phyloP scores from a whole-genome alignment of 176 grass and related monocot species.

The Oryza australiensis region DNA sequence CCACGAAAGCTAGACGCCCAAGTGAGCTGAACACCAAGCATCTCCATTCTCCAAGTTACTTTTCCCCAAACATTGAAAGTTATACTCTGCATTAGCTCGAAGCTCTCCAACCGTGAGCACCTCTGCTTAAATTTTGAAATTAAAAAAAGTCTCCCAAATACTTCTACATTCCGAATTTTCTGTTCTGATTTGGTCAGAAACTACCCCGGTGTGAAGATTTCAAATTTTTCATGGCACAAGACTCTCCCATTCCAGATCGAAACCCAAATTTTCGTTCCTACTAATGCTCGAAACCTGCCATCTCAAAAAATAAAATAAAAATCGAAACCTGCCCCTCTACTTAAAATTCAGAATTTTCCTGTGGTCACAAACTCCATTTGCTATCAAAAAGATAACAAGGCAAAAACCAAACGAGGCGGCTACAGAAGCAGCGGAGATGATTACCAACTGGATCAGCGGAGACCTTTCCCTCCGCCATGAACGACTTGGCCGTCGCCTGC shows the following conservation, averaged over 20 bases:
- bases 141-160: background rate
- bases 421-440: conserved; percentile 17
- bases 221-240: background rate
- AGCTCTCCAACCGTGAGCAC: background rate
- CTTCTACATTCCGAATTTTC: background rate
- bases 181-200: background rate
- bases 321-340: background rate
- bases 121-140: background rate
- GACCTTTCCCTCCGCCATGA: conserved; percentile 95
- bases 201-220: background rate
- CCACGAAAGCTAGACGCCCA: background rate
- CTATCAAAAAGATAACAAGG: background rate
- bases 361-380: background rate
- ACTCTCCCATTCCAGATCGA: background rate
- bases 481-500: conserved; percentile 89
- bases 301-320: no score
- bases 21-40: background rate
- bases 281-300: background rate
- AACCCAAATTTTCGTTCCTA: background rate
- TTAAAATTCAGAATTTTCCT: conserved; percentile 35
- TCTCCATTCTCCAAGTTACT: background rate
- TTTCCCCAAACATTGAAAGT: background rate
- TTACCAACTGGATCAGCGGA: conserved; percentile 95
- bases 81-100: background rate
- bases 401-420: background rate